Base-by-base conservation (phyloP, 495 filamentous ascomycete species). In the Penicillium subrubescens region DNA sequence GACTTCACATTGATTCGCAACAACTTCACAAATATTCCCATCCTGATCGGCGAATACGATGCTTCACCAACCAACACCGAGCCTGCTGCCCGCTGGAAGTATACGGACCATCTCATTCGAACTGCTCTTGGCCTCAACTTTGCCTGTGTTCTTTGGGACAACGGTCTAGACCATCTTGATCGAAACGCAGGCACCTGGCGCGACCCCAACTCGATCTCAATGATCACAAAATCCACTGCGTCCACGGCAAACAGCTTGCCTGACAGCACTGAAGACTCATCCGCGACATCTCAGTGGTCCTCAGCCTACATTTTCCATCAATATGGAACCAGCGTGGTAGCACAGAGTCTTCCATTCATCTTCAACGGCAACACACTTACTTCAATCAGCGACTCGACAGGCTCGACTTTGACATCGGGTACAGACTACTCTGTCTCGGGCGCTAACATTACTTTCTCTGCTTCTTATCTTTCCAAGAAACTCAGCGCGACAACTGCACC, bases 11-110 rank as follows among this genome's bases (percentile, higher is more conserved):
- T 77, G 23, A 71, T 88, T 6, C 79, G 83, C 5, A 77, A 73
- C 17, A 86, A 86, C 62, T 85, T 85, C 67, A 84, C 81, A 37
- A 67, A 82, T 39, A 73, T 87, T 0, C 87, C 86, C 6, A 71
- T 87, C 3, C 64, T 88, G 6, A 70, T 89, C 21, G 85, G 87
- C n/a, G 87, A 89, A 76, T 90, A 80, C 65, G 78, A 82, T 61
- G 82, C 84, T 17, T 79, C 77, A 0, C 74, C 78, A 4, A 67
- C 61, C 6, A 78, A 79, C 57, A 82, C 79, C 21, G 87, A 90
- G 67, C 76, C 80, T 0, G 84, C 81, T 25, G 84, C 79, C 3
- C 76, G 85, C 48, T 87, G 87, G 81, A 84, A 83, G 60, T 90
- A 85, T 60, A 81, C 78, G 58, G 84, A 88, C 73, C 76, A 77